These are phyloP conservation scores for Fusarium sp. DNA, from an alignment of 2,329 filamentous ascomycete genomes.

Conservation along the genomic window DNA sequence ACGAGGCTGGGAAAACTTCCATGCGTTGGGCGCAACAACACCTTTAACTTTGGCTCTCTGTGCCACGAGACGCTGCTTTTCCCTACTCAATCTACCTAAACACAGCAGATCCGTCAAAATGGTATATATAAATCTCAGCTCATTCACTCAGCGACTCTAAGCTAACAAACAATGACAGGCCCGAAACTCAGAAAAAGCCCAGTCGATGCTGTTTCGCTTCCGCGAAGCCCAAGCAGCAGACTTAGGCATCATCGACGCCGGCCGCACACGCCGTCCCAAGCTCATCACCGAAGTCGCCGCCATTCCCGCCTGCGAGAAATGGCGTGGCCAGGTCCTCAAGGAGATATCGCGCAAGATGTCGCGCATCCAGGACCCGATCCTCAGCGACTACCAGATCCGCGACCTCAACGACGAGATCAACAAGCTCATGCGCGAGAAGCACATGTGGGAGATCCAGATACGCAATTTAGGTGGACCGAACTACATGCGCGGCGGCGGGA, in stretches of 20 bases:
- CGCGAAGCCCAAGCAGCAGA: conserved; percentile 97
- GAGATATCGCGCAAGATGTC: conserved; percentile 98
- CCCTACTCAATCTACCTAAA: conserved; percentile 6
- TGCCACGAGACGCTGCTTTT: conserved; percentile 9
- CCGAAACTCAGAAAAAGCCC: conserved; percentile 97
- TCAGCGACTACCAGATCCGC: conserved; percentile 97
- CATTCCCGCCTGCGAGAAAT: conserved; percentile 94
- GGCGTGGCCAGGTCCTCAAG: conserved; percentile 97
- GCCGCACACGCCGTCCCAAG: conserved; percentile 90
- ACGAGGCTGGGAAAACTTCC: conserved; percentile 52
- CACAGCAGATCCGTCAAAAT: conserved; percentile 47
- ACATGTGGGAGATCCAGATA: conserved; percentile 99
- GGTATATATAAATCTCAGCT: conserved; percentile 14
- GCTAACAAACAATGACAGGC: conserved; percentile 71
- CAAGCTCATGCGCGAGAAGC: conserved; percentile 98
- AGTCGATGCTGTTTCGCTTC: conserved; percentile 99
- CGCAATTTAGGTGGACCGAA: conserved; percentile 96
- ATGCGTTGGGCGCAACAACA: conserved; percentile 41
- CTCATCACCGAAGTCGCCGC: conserved; percentile 88
- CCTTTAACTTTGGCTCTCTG: conserved; percentile 24
- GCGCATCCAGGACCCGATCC: conserved; percentile 89
- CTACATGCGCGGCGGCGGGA: conserved; percentile 84
- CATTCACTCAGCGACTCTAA: no score
- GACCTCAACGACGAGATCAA: conserved; percentile 99
- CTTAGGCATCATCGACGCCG: conserved; percentile 94